Conservation (phyloP, 208 protist genomes). For the Leishmania mexicana region DNA sequence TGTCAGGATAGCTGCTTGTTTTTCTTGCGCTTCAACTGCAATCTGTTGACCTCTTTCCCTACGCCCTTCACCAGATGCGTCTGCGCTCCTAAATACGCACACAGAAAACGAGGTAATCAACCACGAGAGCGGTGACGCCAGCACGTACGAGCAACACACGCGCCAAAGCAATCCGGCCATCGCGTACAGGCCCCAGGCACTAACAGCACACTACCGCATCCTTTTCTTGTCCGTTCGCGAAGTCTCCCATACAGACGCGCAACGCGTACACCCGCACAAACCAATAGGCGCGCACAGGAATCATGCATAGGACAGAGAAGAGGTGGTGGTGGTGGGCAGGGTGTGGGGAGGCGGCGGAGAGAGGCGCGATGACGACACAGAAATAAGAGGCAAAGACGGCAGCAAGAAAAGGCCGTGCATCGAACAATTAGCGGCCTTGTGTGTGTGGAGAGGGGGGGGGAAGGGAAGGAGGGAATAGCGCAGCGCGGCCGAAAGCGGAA, state of each 20-base stretch:
- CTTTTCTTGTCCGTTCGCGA: not conserved
- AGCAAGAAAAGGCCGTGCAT: not conserved
- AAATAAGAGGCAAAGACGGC: not conserved
- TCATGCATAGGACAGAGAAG: not conserved
- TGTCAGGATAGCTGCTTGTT: not conserved
- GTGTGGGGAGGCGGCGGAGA: not conserved
- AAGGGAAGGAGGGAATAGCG: not conserved
- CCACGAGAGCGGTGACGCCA: conserved; percentile 4
- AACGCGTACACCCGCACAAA: not conserved
- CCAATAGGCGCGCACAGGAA: not conserved
- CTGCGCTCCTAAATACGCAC: not conserved
- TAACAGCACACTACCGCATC: not conserved
- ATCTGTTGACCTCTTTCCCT: not conserved
- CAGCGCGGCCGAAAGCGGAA: not conserved
- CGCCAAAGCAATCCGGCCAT: not conserved
- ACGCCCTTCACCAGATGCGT: not conserved
- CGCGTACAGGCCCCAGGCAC: not conserved
- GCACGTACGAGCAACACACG: not conserved
- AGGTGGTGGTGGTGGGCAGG: not conserved
- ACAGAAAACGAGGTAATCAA: not conserved
- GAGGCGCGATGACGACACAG: not conserved
- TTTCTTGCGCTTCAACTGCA: not conserved
- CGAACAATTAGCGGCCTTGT: not conserved
- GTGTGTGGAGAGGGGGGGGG: not conserved
- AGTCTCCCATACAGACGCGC: not conserved